These are phyloP conservation scores for Candida methanosorbosa DNA, from an alignment of 805 yeast species.

Conservation along the genomic window DNA sequence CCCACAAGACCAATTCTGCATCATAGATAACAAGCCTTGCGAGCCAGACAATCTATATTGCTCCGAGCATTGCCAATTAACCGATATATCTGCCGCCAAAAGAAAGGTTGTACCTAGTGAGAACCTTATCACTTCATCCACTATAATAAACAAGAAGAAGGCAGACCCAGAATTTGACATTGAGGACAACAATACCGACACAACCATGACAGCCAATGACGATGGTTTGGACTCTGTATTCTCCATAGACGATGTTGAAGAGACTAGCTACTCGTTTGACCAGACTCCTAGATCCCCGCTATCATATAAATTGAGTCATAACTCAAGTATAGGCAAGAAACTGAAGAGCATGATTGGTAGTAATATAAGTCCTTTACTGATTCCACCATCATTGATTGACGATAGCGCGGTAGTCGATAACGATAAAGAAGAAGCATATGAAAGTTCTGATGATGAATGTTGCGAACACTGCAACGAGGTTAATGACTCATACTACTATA, in stretches of 20 bases:
- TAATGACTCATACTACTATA: too few relatives aligned
- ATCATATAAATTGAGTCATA: too few relatives aligned
- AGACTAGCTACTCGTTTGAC: neutral
- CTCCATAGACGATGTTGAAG: constrained; percentile 1
- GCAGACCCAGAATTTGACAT: constrained; percentile 5
- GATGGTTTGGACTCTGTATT: constrained; percentile 2
- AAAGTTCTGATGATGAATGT: constrained; percentile 2
- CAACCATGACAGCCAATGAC: too few relatives aligned
- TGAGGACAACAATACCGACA: constrained; percentile 14
- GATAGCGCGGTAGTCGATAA: too few relatives aligned
- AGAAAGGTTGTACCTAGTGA: constrained; percentile 5
- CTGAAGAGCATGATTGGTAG: constrained; percentile 5
- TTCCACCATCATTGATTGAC: constrained; percentile 4
- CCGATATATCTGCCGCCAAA: constrained; percentile 13
- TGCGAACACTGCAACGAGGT: too few relatives aligned
- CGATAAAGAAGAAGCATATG: constrained; percentile 6
- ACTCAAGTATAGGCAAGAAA: too few relatives aligned
- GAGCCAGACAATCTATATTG: constrained; percentile 7
- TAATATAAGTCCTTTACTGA: constrained; percentile 5
- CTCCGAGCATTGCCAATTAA: constrained; percentile 12
- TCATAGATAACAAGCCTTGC: constrained; percentile 12
- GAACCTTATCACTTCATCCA: constrained; percentile 9
- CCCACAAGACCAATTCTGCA: constrained; percentile 15
- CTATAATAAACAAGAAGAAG: constrained; percentile 2
- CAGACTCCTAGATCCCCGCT: neutral